Base-by-base conservation (phyloP, 1,284 basidiomycete species). In the Leccinum insigne region DNA sequence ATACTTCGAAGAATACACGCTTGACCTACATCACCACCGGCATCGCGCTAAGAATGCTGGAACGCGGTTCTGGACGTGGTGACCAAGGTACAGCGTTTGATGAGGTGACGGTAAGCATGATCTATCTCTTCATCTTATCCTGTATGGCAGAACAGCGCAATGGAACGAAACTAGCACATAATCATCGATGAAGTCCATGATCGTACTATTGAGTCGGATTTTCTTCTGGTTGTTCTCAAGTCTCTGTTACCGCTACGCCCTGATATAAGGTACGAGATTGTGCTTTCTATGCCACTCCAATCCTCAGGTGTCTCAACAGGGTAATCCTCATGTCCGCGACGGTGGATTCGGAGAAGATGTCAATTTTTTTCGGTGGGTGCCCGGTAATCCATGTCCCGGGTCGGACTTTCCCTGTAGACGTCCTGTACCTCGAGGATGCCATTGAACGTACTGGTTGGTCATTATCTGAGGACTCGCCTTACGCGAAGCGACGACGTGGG, bases 281-380 rank as follows among this genome's bases (percentile, higher is more conserved):
- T 54, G 7, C 10, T 60, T 57, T 7, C 13, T 59, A 32, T 63
- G 21, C 29, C 18, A 16, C 29, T 16, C 13, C 44, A 21, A 54
- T 21, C 49, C 56, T 66, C 23, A 49, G 10, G 26, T 42, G 10
- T 23, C 29, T 66, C 56, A n/a, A 16, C 67, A 95, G 94, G 79
- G 88, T 99, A 38, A 88, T 99, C 44, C 85, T 99, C 63, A 99
- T 99, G 98, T 98, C 96, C 26, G 98, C 98, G 0, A 99, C 98
- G 0, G 84, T 99, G 35, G 95, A 99, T 73, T 93, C 95, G 0
- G 92, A 96, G 67, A 97, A 98, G 79, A 91, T 99, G 62, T 94
- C 96, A n/a, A 81, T 79, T 32, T 99, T 94, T 79, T 99, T 99
- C 75, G 94, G 92, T 21, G 90, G 90, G 29, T 98, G 96, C 75